Base-by-base conservation (phyloP, 805 yeast genomes). In the Candida maris region DNA sequence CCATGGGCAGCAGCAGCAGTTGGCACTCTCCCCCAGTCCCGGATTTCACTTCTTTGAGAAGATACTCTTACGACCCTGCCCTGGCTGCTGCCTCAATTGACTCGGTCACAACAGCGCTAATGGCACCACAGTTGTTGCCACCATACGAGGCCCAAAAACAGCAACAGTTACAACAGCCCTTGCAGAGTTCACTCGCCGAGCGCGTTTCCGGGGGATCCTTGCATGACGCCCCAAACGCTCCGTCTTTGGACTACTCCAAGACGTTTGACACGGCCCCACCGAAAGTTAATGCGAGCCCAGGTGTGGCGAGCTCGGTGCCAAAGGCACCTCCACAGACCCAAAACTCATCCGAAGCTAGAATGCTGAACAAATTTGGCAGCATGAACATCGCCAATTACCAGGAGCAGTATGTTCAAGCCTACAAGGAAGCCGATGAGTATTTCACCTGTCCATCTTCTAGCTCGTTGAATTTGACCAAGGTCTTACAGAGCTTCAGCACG, bases 1-100 rank as follows among this genome's bases (percentile, higher is more conserved):
- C 31, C 10, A 13, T 28, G 6, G 15, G 42, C 44, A 14, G 23
- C 35, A 16, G 37, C 16, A 20, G 31, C 22, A 34, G 39, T 16
- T 50, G 56, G 56, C 44, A 39, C 16, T 46, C 58, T 4, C 54
- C 52, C 9, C 56, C 59, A 5, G 21, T 37, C n/a, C 48, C 54
- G 5, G 56, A 51, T 19, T 43, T 43, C 21, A 40, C 47, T 3
- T 45, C 56, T 5, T 34, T 49, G 19, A 47, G 58, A 40, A 32
- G 57, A 12, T 51, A 52, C 25, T 53, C 59, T 5, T 46, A 50
- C 35, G 57, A 53, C 34, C 39, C 51, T 4, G 40, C 49, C 6
- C 32, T 41, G 12, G 45, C 45, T 10, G 14, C 45, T 3, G 38
- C 42, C 6, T 35, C 42, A 5, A 20, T 32, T 12, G 35, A 23